phyloP scores from a whole-genome alignment of 805 yeast genomes.

The Nakazawaea ishiwadae region DNA sequence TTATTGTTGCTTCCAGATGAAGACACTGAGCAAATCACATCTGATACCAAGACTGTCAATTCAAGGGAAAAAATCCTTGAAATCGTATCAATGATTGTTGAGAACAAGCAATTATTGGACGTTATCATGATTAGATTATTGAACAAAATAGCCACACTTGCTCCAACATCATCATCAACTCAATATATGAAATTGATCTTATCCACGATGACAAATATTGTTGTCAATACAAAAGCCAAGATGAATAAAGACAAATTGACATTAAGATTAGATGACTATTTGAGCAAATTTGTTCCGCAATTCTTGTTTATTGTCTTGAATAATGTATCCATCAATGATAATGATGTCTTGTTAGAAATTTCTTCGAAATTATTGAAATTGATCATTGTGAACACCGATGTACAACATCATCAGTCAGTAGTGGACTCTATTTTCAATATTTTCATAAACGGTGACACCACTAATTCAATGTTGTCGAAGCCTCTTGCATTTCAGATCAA shows the following conservation, averaged over 20 bases:
- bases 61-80: constrained; percentile 30
- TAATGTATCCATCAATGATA: constrained; percentile 14
- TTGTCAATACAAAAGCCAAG: constrained; percentile 15
- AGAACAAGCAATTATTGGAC: constrained; percentile 39
- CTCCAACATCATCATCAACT: constrained; percentile 9
- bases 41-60: constrained; percentile 16
- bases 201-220: constrained; percentile 16
- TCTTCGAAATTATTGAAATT: constrained; percentile 37
- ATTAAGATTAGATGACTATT: constrained; percentile 28
- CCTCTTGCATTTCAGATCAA: constrained; percentile 16
- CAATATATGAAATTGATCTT: constrained; percentile 23
- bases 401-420: constrained; percentile 40
- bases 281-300: constrained; percentile 37
- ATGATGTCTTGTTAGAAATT: constrained; percentile 29
- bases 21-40: constrained; percentile 25
- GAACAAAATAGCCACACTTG: constrained; percentile 28
- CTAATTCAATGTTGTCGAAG: constrained; percentile 15
- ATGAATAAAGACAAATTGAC: constrained; percentile 1
- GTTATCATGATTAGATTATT: constrained; percentile 37
- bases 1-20: constrained; percentile 45
- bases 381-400: constrained; percentile 34
- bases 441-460: constrained; percentile 27
- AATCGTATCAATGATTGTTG: constrained; percentile 32
- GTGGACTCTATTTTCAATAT: constrained; percentile 31
- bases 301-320: constrained; percentile 23